A percentile compares a stretch with the other conserved stretches of the same genome.
phyloP scores from a whole-genome alignment of 108 stramenopile species.

The Asterionellopsis glacialis region DNA sequence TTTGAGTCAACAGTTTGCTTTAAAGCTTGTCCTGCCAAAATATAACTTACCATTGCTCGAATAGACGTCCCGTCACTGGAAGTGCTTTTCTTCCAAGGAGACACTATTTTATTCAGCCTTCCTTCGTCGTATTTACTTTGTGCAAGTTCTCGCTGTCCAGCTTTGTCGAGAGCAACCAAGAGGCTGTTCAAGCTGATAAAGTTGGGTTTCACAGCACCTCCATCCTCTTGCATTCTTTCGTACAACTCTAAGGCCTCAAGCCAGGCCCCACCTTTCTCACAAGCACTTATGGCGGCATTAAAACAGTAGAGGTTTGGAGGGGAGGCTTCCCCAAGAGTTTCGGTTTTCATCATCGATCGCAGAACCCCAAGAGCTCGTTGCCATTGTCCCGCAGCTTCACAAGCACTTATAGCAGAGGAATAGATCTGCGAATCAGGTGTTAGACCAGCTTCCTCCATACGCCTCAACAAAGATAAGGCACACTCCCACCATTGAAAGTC shows the following conservation, averaged over 20 bases:
- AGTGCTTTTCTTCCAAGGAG: constrained; percentile 25
- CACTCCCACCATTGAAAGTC: constrained; percentile 69
- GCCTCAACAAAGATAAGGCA: constrained; percentile 50
- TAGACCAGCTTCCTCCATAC: constrained; percentile 66
- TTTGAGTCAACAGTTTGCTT: neutral
- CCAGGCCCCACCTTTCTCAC: constrained; percentile 79
- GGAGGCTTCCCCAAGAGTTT: constrained; percentile 5
- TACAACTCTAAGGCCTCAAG: constrained; percentile 71
- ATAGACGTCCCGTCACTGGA: constrained; percentile 11
- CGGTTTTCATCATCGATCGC: constrained; percentile 28
- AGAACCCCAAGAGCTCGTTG: constrained; percentile 71
- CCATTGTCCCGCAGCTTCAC: constrained; percentile 77
- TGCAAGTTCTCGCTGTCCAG: constrained; percentile 61
- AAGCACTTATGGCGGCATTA: constrained; percentile 69
- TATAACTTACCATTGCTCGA: constrained; percentile 18
- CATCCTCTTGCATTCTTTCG: constrained; percentile 37
- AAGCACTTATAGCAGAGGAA: constrained; percentile 64
- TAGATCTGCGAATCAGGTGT: constrained; percentile 52
- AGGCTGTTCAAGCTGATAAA: constrained; percentile 61
- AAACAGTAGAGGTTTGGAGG: constrained; percentile 58
- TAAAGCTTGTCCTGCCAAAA: neutral
- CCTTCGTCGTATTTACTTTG: constrained; percentile 57
- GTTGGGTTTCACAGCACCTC: constrained; percentile 36
- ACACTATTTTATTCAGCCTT: constrained; percentile 35
- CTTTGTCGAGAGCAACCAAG: constrained; percentile 59